A percentile compares a stretch with the other conserved stretches of the same genome.
Evolutionary conservation across 805 yeast species (phyloP).

Genomic region (Myxozyma kluyveri): DNA sequence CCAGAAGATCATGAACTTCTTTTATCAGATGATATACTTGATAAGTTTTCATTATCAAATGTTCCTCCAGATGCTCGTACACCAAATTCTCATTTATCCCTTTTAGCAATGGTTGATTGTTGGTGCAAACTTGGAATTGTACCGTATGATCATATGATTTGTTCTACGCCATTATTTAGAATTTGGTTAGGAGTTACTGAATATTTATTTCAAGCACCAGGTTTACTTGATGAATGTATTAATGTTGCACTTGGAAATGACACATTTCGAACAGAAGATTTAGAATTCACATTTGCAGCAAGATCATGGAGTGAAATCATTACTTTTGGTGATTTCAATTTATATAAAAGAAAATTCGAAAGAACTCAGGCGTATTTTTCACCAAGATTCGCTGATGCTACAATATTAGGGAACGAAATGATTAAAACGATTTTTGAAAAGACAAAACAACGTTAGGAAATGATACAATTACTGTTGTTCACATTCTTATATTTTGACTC

Average conservation of each 20-base stretch:
- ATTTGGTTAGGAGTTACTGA: constrained; percentile 93
- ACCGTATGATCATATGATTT: constrained; percentile 95
- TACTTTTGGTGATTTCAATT: constrained; percentile 65
- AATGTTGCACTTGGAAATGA: constrained; percentile 64
- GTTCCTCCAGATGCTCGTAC: constrained; percentile 59
- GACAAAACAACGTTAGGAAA: constrained; percentile 17
- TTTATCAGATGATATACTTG: constrained; percentile 74
- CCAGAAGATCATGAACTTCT: constrained; percentile 54
- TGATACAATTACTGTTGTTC: too few relatives aligned
- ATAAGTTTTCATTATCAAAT: constrained; percentile 72
- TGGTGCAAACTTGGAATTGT: constrained; percentile 83
- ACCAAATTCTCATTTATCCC: constrained; percentile 86
- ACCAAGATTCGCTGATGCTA: constrained; percentile 87
- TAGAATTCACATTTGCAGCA: constrained; percentile 90
- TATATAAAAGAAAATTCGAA: constrained; percentile 71
- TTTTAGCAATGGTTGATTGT: constrained; percentile 88
- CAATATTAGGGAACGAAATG: constrained; percentile 89
- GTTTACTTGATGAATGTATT: constrained; percentile 74
- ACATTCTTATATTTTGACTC: too few relatives aligned
- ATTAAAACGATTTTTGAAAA: constrained; percentile 66
- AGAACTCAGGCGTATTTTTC: constrained; percentile 77
- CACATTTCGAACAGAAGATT: constrained; percentile 80
- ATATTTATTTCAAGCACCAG: constrained; percentile 81
- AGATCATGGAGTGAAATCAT: constrained; percentile 84
- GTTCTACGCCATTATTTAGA: constrained; percentile 90